Evolutionary conservation across 192 early-diverging fungal species (phyloP), one percentile per base, ranked within the genome.

Genomic region (Phlyctochytrium planicorne): DNA sequence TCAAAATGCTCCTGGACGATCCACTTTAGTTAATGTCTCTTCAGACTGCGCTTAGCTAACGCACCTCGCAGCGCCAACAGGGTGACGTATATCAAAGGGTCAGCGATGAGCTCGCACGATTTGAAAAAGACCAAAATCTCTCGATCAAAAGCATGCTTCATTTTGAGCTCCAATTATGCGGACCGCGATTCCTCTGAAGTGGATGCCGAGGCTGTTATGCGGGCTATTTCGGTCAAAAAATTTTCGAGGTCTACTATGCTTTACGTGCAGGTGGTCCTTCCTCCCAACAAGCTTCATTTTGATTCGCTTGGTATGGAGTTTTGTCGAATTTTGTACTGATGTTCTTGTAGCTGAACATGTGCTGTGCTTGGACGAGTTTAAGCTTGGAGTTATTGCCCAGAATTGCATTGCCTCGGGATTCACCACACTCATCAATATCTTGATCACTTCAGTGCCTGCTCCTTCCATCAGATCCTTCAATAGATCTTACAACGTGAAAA

Each of bases 291-390:
- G 34, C 72, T 80, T 63, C 90, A 91, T 68, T 79, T 91, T 73
- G 82, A 90, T 72, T 81, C 79, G 50, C 60, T 91, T 62, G 74
- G 73, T 75, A 30, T 23, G n/a, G 71, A 35, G 4, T 23, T 25
- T 24, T 66, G 12, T 16, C 23, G n/a, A 61, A 25, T 27, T 16
- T n/a, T 24, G 52, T 63, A 63, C n/a, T 59, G 50, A 52, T 25
- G 2, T 53, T 16, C 31, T 20, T 27, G 4, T 40, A 62, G 87
- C 90, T n/a, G 85, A 89, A 64, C 82, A 85, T 32, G 79, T 88
- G 0, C 74, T 91, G 29, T 91, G 89, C 70, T 75, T 91, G 24
- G 90, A 91, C 55, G 89, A 91, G 74, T 79, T 90, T 64, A 83
- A 85, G 2, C 72, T 90, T 47, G 89, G 88, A 2, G 71, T 91